These are phyloP conservation scores for Smallanthus sonchifolius DNA, from an alignment of 129 eudicot genomes.

Conservation along the genomic window DNA sequence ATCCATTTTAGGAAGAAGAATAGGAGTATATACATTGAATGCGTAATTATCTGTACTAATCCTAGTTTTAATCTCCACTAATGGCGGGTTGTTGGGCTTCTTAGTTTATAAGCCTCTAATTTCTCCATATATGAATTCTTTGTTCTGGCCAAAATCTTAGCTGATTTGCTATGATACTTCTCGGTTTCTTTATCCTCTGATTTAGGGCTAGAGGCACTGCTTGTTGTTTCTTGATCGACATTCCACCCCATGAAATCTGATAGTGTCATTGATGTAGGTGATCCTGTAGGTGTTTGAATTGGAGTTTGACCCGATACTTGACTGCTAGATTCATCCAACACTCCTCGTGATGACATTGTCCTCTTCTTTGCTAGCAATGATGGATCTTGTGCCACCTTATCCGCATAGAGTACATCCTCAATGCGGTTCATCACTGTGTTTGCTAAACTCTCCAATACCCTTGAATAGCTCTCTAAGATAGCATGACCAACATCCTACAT, in stretches of 20 bases:
- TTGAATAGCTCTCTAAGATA: slow-evolving; percentile 68
- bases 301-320: neutral
- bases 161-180: slow-evolving; percentile 30
- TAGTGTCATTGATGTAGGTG: slow-evolving; percentile 49
- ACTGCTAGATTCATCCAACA: slow-evolving; percentile 15
- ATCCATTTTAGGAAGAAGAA: neutral
- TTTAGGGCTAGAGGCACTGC: slow-evolving; percentile 9
- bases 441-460: slow-evolving; percentile 75
- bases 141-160: slow-evolving; percentile 26
- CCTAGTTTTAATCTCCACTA: slow-evolving; percentile 16
- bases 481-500: slow-evolving; percentile 67
- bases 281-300: slow-evolving; percentile 18
- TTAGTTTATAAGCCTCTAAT: slow-evolving; percentile 42
- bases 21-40: slow-evolving; percentile 16
- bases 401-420: slow-evolving; percentile 74
- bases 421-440: slow-evolving; percentile 61
- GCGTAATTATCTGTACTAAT: slow-evolving; percentile 8
- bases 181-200: slow-evolving; percentile 21
- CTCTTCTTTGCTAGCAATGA: slow-evolving; percentile 27
- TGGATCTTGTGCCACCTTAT: slow-evolving; percentile 51
- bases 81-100: slow-evolving; percentile 69
- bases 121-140: slow-evolving; percentile 58
- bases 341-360: slow-evolving; percentile 20
- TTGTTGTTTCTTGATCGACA: slow-evolving; percentile 33
- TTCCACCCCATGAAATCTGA: slow-evolving; percentile 76